Base-by-base conservation (phyloP, 1,284 basidiomycete species). In the Papiliotrema nemorosa region DNA sequence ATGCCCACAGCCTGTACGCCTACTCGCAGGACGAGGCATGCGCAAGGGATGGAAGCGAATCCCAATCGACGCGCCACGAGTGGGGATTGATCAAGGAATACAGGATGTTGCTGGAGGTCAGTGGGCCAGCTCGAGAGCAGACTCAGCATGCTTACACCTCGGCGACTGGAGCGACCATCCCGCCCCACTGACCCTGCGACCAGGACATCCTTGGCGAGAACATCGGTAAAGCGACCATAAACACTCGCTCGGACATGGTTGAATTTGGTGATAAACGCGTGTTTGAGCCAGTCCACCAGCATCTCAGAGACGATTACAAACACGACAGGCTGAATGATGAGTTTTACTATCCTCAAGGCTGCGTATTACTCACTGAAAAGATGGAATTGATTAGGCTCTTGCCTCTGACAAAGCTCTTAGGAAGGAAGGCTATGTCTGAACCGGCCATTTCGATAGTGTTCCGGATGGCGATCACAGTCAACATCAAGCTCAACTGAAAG, bases 201-300 rank as follows among this genome's bases (percentile, higher is more conserved):
- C 1, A 93, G 81, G 12, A 98, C 81, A 70, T 99, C 96, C 38
- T 90, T 86, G 64, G 94, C 97, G 0, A 99, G 81, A 0, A 99
- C 90, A 66, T 99, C 96, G 12, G 87, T 90, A 74, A 92, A 99
- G 12, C 96, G 82, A 54, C 92, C 92, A 62, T 98, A 99, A 1
- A 97, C 90, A 0, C 87, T 88, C 0, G 93, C 91, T 1, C 94
- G 84, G 48, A 99, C 93, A 66, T 93, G 89, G 63, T 82, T 81
- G 73, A 97, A 97, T 74, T 98, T 98, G 49, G 93, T 94, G 66
- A 99, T 97, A 76, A 98, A 99, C 1, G 94, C 94, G 67, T 99
- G 96, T 69, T 99, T 98, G 52, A 98, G 80, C 96, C 94, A 98
- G 73, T 99, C 96, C 25, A 99, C 96, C 4, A 90, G 74, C 81